These are phyloP conservation scores for Magnolia officinalis DNA, from an alignment of 164 flowering plant genomes.

Conservation along the genomic window DNA sequence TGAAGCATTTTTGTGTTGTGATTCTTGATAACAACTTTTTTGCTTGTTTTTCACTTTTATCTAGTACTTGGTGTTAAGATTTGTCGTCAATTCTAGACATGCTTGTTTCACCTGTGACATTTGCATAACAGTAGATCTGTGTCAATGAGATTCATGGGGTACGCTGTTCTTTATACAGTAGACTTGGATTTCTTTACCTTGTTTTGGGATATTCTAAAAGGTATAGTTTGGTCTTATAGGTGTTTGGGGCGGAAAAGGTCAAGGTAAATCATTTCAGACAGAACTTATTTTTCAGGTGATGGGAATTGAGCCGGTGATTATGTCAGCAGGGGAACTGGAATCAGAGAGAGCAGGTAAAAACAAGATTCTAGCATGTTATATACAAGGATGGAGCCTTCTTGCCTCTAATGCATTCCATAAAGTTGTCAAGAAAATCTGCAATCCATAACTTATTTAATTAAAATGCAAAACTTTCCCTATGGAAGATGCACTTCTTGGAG, in stretches of 20 bases:
- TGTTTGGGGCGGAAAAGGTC: conserved; percentile 99
- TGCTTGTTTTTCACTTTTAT: background rate
- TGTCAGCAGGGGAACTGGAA: conserved; percentile 98
- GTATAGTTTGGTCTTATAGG: conserved; percentile 35
- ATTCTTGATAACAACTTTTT: too few relatives aligned
- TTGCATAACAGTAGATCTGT: background rate
- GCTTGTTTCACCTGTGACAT: background rate
- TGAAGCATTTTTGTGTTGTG: background rate
- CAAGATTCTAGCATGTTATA: conserved; percentile 6
- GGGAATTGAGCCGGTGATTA: conserved; percentile 89
- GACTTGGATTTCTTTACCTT: background rate
- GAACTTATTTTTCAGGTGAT: conserved; percentile 85
- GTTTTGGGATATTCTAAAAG: background rate
- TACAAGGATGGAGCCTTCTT: background rate
- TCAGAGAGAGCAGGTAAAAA: conserved; percentile 89
- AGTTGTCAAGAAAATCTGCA: background rate
- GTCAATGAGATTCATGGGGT: background rate
- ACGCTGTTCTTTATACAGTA: background rate
- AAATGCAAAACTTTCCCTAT: background rate
- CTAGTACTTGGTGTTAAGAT: background rate
- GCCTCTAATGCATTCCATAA: background rate
- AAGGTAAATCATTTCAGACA: conserved; percentile 93
- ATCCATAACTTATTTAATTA: background rate
- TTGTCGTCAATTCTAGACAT: background rate
- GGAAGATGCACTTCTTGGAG: background rate